A percentile compares a stretch with the other conserved stretches of the same genome.
Conservation (phyloP, 2,329 filamentous ascomycete genomes). For the Trichophyton schoenleinii region DNA sequence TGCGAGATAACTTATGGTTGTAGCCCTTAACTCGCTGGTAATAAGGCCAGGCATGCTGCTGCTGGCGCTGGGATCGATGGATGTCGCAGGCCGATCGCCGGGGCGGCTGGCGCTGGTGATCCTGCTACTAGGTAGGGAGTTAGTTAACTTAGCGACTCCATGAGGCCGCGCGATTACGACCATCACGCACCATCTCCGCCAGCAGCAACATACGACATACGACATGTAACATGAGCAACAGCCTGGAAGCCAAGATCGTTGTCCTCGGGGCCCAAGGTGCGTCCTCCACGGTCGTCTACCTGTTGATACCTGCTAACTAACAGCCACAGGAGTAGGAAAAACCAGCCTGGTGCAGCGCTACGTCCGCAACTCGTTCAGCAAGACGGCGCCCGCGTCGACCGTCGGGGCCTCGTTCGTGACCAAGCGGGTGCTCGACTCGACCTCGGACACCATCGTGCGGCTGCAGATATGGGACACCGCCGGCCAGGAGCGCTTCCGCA, state of each 20-base stretch:
- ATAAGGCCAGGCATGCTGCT: too few relatives aligned
- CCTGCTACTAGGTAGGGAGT: too few relatives aligned
- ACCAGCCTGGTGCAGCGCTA: constrained; percentile 41
- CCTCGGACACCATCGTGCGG: constrained; percentile 76
- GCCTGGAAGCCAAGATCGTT: constrained; percentile 42
- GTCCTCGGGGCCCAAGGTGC: constrained; percentile 40
- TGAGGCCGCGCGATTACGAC: too few relatives aligned
- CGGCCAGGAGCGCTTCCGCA: constrained; percentile 88
- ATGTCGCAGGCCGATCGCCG: too few relatives aligned
- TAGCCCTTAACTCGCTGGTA: too few relatives aligned
- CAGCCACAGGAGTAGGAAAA: constrained; percentile 37
- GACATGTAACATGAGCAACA: constrained; percentile 30
- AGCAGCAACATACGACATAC: too few relatives aligned
- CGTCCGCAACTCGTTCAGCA: constrained; percentile 34
- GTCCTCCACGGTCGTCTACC: constrained; percentile 4
- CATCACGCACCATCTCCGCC: too few relatives aligned
- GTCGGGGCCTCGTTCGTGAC: constrained; percentile 70
- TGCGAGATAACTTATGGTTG: too few relatives aligned
- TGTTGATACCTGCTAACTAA: not conserved
- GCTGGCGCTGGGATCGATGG: too few relatives aligned
- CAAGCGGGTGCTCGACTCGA: constrained; percentile 67
- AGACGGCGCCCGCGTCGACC: constrained; percentile 45
- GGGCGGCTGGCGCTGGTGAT: too few relatives aligned
- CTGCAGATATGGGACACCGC: constrained; percentile 95
- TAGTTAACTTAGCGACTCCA: too few relatives aligned